Conservation (phyloP, 352 stramenopile genomes). For the Phytophthora vignae region DNA sequence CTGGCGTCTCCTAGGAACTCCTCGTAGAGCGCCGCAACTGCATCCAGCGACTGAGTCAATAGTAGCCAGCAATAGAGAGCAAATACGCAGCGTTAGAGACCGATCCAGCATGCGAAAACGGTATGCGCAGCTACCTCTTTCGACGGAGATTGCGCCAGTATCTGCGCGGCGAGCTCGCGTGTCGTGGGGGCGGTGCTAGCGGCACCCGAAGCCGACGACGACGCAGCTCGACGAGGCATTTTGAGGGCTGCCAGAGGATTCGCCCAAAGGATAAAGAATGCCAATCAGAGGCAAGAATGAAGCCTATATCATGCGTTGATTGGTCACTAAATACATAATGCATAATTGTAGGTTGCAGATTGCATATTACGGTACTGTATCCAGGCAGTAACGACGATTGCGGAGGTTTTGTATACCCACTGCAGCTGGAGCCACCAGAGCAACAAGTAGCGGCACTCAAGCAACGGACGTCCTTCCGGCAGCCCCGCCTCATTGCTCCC, state of each 20-base stretch:
- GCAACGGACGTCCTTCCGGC: conserved; percentile 13
- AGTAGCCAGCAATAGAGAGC: too few species aligned
- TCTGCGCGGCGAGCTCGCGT: conserved; percentile 3
- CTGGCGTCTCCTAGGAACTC: conserved; percentile 36
- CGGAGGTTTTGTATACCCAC: neutral
- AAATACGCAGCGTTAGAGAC: conserved; percentile 15
- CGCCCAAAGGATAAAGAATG: too few species aligned
- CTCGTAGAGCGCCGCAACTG: conserved; percentile 47
- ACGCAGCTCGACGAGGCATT: conserved; percentile 28
- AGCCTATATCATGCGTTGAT: too few species aligned
- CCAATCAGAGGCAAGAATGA: too few species aligned
- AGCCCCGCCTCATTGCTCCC: neutral
- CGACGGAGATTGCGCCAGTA: conserved; percentile 30
- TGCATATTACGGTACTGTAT: too few species aligned
- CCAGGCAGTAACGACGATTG: neutral
- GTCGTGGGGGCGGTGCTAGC: conserved; percentile 14
- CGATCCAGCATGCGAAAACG: neutral
- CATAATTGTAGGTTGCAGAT: too few species aligned
- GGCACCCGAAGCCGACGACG: conserved; percentile 4
- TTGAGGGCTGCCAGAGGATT: conserved; percentile 8
- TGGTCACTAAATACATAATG: too few species aligned
- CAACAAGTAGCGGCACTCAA: neutral
- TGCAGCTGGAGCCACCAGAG: neutral
- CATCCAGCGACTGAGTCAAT: conserved; percentile 34
- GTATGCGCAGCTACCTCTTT: conserved; percentile 35